Conservation (phyloP, 202 grass and related monocot genomes). For the Setaria italica region DNA sequence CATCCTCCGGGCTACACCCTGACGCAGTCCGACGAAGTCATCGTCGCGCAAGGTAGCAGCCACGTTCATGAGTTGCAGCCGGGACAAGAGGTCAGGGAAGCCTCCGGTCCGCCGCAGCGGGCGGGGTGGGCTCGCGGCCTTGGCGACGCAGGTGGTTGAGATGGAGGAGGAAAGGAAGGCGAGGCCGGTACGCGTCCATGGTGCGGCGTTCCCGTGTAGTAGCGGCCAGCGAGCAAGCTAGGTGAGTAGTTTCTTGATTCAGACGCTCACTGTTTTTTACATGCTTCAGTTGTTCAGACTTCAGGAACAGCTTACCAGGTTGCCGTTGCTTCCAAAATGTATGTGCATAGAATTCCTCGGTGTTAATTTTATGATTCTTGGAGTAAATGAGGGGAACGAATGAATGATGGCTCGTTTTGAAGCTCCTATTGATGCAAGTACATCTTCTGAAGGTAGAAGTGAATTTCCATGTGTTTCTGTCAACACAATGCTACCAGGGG, state of each 20-base stretch:
- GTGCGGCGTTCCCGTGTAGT: too few relatives aligned
- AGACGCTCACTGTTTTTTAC: too few relatives aligned
- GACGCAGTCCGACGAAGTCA: background rate
- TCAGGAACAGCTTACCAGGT: background rate
- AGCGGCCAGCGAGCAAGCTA: background rate
- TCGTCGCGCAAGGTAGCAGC: too few relatives aligned
- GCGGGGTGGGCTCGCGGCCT: background rate
- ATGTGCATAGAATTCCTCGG: background rate
- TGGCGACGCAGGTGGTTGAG: background rate
- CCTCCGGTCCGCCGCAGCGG: background rate
- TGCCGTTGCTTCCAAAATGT: background rate
- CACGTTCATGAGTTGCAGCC: background rate
- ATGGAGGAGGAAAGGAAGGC: constrained; percentile 4
- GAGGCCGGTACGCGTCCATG: too few relatives aligned
- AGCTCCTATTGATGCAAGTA: background rate
- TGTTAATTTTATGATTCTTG: background rate
- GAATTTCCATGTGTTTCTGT: background rate
- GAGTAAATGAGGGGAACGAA: background rate
- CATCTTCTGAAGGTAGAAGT: background rate
- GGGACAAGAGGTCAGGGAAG: background rate
- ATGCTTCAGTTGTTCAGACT: background rate
- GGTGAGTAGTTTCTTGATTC: background rate
- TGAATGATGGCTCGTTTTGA: background rate
- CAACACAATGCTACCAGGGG: background rate
- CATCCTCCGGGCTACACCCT: background rate